Percentiles rank a stretch among this genome's conserved stretches.
These are phyloP conservation scores for Pseudodiploospora longispora DNA, from an alignment of 2,329 filamentous ascomycete genomes.

Conservation along the genomic window DNA sequence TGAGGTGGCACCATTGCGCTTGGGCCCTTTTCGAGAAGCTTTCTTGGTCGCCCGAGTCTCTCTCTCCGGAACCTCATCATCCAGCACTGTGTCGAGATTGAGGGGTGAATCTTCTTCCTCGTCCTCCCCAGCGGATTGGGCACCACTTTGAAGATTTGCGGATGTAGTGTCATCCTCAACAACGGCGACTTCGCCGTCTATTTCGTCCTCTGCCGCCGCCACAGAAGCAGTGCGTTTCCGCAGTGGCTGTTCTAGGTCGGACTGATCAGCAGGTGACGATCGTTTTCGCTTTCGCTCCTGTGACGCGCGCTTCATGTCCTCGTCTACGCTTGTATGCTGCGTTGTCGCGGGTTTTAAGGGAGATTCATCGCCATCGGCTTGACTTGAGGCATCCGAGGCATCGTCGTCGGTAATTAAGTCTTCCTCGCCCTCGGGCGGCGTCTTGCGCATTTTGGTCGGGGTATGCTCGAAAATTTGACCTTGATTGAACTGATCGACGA, in stretches of 20 bases:
- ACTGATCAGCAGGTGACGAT: slow-evolving; percentile 34
- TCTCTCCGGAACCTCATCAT: slow-evolving; percentile 23
- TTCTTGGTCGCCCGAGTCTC: slow-evolving; percentile 30
- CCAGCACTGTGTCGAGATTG: slow-evolving; percentile 19
- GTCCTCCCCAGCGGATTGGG: slow-evolving; percentile 39
- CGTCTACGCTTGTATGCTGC: slow-evolving; percentile 20
- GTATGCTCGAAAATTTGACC: slow-evolving; percentile 54
- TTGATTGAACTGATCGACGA: slow-evolving; percentile 47
- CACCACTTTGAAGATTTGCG: slow-evolving; percentile 28
- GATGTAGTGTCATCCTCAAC: slow-evolving; percentile 29
- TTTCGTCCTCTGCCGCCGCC: slow-evolving; percentile 29
- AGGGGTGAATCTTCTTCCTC: slow-evolving; percentile 23
- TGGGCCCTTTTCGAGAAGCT: slow-evolving; percentile 33
- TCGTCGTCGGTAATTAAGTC: slow-evolving; percentile 17
- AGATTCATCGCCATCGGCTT: slow-evolving; percentile 27
- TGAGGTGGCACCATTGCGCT: slow-evolving; percentile 24
- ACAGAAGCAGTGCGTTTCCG: slow-evolving; percentile 48
- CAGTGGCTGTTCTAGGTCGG: slow-evolving; percentile 40
- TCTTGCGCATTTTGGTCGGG: slow-evolving; percentile 67
- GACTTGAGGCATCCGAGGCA: slow-evolving; percentile 30
- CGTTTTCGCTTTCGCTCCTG: slow-evolving; percentile 43
- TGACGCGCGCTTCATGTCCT: slow-evolving; percentile 24
- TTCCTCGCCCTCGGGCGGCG: slow-evolving; percentile 26
- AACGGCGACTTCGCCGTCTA: slow-evolving; percentile 21
- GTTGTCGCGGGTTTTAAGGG: slow-evolving; percentile 24